Evolutionary conservation across 2,329 filamentous ascomycete genomes (phyloP).

Genomic region (Neopestalotiopsis sp.): DNA sequence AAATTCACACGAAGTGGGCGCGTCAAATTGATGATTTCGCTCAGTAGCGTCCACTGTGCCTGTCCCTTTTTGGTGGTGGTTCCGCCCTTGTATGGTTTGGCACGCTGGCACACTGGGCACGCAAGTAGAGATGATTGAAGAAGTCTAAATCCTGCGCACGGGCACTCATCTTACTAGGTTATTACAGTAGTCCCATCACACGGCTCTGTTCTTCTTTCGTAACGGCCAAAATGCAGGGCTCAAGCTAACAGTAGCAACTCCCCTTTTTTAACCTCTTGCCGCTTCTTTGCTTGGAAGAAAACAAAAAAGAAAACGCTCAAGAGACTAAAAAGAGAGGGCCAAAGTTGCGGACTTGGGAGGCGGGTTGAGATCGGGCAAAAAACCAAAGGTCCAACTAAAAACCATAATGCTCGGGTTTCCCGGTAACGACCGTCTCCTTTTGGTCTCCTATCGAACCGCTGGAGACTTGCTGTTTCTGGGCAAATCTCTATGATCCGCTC

Average conservation of each 20-base stretch:
- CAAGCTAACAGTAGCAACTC: too few species aligned
- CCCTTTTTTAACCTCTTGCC: neutral
- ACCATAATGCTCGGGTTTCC: neutral
- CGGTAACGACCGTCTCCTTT: neutral
- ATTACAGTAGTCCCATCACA: neutral
- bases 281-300: neutral
- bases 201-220: neutral
- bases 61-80: neutral
- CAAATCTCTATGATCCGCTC: neutral
- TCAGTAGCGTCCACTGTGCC: neutral
- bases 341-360: neutral
- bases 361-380: neutral
- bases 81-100: constrained; percentile 5
- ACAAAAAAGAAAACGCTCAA: neutral
- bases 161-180: constrained; percentile 8
- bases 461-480: neutral
- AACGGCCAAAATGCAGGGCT: neutral
- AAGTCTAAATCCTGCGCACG: constrained; percentile 6
- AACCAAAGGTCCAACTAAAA: neutral
- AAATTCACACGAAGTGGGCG: neutral
- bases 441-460: neutral
- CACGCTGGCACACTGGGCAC: neutral
- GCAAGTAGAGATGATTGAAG: neutral
- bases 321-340: neutral
- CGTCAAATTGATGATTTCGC: constrained; percentile 12